phyloP scores from a whole-genome alignment of 73 alveolate species.

The Paramecium caudatum region DNA sequence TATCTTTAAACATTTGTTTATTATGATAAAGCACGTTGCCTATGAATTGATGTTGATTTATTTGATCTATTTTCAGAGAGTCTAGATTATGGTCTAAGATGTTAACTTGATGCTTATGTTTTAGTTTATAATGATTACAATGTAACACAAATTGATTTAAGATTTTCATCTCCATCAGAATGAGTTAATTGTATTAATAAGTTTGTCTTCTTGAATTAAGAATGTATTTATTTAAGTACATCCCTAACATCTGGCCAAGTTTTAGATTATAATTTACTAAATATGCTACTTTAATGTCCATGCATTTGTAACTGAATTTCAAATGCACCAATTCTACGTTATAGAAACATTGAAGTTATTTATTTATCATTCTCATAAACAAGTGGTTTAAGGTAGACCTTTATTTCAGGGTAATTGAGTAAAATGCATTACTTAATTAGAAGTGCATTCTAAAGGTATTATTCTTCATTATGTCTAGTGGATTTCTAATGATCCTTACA shows the following conservation, averaged over 20 bases:
- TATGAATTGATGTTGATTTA: neutral
- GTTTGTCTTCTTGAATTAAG: slow-evolving; percentile 10
- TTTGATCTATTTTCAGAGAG: neutral
- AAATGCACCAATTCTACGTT: slow-evolving; percentile 48
- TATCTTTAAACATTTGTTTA: neutral
- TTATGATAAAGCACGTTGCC: slow-evolving; percentile 21
- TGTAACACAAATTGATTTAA: neutral
- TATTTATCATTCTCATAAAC: slow-evolving; percentile 16
- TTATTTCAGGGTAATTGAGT: slow-evolving; percentile 56
- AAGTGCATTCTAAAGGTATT: neutral
- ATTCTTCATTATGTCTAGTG: slow-evolving; percentile 53
- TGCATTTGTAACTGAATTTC: slow-evolving; percentile 16
- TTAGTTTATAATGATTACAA: neutral
- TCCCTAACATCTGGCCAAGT: slow-evolving; percentile 36
- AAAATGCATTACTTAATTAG: neutral
- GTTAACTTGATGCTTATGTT: slow-evolving; percentile 17
- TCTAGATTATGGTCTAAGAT: neutral
- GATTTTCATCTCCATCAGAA: neutral
- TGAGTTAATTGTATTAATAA: slow-evolving; percentile 13
- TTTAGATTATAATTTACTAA: slow-evolving; percentile 18
- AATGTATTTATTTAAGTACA: slow-evolving; percentile 15
- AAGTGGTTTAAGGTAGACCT: slow-evolving; percentile 59
- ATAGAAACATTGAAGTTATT: neutral
- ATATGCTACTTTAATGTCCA: neutral
- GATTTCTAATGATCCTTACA: slow-evolving; percentile 35